phyloP scores from a whole-genome alignment of 345 rosid genomes.

The Ricinus communis region DNA sequence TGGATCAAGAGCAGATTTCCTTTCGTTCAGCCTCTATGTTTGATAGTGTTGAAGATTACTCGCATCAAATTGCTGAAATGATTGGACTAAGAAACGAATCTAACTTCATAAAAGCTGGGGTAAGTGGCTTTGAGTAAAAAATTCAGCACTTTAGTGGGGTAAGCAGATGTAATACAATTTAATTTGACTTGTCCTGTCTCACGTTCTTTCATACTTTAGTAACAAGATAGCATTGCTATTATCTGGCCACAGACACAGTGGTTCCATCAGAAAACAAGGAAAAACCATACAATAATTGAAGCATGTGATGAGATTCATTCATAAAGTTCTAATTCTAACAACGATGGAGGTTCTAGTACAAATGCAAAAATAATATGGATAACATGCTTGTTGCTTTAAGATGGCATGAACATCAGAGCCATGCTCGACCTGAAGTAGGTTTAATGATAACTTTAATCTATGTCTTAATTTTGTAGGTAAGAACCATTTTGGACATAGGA shows the following conservation, averaged over 20 bases:
- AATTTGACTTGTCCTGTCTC: background rate
- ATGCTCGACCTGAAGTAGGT: background rate
- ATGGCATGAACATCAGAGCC: background rate
- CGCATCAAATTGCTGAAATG: conserved; percentile 97
- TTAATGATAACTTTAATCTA: background rate
- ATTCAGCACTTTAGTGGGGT: too few relatives aligned
- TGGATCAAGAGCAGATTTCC: conserved; percentile 94
- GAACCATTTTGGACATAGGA: conserved; percentile 94
- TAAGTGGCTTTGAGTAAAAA: too few relatives aligned
- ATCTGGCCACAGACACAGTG: background rate
- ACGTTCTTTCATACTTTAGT: background rate
- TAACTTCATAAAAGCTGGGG: conserved; percentile 85
- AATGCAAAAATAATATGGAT: background rate
- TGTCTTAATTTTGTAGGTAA: conserved; percentile 54
- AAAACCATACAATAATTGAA: background rate
- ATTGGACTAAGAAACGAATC: conserved; percentile 86
- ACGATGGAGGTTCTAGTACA: background rate
- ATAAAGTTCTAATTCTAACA: background rate
- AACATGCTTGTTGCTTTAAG: background rate
- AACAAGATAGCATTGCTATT: background rate
- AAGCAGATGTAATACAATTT: too few relatives aligned
- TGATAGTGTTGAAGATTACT: conserved; percentile 96
- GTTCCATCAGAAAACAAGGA: background rate
- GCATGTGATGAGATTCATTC: background rate
- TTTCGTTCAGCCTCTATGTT: conserved; percentile 88